Percentiles rank a stretch among this genome's conserved stretches.
Evolutionary conservation across 2,329 filamentous ascomycete genomes (phyloP).

Genomic region (Pseudomassariella vexata): DNA sequence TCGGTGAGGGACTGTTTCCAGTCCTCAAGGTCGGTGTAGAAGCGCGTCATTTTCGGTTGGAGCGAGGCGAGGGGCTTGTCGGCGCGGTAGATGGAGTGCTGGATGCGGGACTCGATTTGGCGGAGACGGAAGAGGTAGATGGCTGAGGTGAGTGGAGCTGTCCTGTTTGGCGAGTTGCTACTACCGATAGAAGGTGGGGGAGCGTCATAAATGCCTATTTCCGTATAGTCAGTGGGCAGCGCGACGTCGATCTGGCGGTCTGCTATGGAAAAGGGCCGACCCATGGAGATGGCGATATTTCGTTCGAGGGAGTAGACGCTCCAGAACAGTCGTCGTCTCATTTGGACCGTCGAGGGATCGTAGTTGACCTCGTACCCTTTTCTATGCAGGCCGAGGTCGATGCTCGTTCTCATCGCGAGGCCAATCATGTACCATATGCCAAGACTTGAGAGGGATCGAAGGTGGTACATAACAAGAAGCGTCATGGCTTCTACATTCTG

Average conservation of each 20-base stretch:
- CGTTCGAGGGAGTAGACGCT: conserved; percentile 44
- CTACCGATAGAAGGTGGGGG: conserved; percentile 18
- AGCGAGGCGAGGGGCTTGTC: conserved; percentile 37
- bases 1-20: conserved; percentile 35
- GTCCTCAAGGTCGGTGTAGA: conserved; percentile 37
- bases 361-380: conserved; percentile 36
- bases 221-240: conserved; percentile 32
- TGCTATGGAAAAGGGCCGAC: conserved; percentile 42
- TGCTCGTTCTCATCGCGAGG: conserved; percentile 45
- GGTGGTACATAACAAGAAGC: conserved; percentile 43
- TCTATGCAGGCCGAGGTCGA: conserved; percentile 44
- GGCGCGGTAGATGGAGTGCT: conserved; percentile 45
- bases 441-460: conserved; percentile 42
- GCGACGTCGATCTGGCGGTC: conserved; percentile 45
- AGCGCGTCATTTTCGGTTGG: conserved; percentile 38
- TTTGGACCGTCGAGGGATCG: conserved; percentile 34
- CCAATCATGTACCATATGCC: conserved; percentile 51
- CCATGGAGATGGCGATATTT: conserved; percentile 43
- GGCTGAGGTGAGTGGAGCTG: conserved; percentile 32
- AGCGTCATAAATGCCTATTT: too few species aligned
- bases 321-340: conserved; percentile 44
- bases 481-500: conserved; percentile 48
- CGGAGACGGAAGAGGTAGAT: conserved; percentile 39
- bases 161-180: conserved; percentile 14
- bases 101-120: conserved; percentile 41